Evolutionary conservation across 148 eudicot genomes (phyloP), one percentile per base, ranked within the genome.

Genomic region (Chenopodium album): DNA sequence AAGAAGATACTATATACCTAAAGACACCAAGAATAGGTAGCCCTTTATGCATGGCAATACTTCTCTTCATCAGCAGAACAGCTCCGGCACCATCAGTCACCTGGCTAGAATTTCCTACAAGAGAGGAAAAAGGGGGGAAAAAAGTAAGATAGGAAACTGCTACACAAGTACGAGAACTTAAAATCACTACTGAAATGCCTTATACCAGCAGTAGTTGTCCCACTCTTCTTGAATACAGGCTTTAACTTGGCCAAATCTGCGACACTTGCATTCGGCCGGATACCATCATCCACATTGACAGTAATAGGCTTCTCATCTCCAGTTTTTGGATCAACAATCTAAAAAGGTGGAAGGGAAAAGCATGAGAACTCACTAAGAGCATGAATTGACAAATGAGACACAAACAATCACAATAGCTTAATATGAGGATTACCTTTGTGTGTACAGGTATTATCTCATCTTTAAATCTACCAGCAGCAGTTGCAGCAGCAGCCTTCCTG

Each of bases 21-120:
- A 96, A 96, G 54, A 94, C 93, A 68, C 99, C 99, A 81, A 96
- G 98, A 82, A 96, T 87, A 22, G 97, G 98, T 20, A 94, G 82
- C 66, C 98, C 99, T 88, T 90, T 96, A 63, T 77, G 86, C 91
- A 90, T 76, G 54, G 99, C 98, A 78, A 92, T 75, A 84, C 98
- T 94, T 85, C 99, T 90, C 88, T 92, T 96, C 99, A 96, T 96
- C 66, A 96, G 94, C 59, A 96, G 91, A 75, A 96, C 99, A 68
- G 95, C 99, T 89, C 97, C 99, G 81, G 99, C 99, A 85, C 98
- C 99, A 88, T 96, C 99, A 78, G 89, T 96, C 75, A 96, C 97
- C 85, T 94, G 99, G 79, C 99, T 96, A 78, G 99, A 96, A 81
- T 94, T 96, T 28, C 99, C 99, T 96, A 81, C 79, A 73, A 29